Percentiles rank a stretch among this genome's conserved stretches.
Evolutionary conservation across 2,329 filamentous ascomycete genomes (phyloP).

Genomic region (Sarocladium brachiariae): DNA sequence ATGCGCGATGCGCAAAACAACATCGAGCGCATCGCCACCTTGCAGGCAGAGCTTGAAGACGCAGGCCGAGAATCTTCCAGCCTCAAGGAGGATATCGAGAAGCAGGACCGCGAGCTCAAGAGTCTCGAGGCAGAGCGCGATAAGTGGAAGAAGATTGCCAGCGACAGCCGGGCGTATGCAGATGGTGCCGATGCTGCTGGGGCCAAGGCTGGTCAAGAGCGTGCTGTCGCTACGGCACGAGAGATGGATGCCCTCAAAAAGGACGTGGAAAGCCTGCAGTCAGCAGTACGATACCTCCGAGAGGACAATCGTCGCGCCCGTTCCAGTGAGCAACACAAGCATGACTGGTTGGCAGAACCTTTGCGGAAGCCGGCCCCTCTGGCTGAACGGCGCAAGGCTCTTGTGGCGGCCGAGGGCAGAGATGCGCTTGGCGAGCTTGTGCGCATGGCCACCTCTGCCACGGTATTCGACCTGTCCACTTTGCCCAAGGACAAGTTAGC

Average conservation of each 20-base stretch:
- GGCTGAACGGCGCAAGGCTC: constrained; percentile 40
- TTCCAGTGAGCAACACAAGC: constrained; percentile 44
- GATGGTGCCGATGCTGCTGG: constrained; percentile 43
- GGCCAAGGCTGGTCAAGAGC: constrained; percentile 54
- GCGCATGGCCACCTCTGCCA: constrained; percentile 48
- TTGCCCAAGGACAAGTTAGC: constrained; percentile 54
- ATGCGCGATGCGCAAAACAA: constrained; percentile 80
- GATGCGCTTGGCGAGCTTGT: constrained; percentile 60
- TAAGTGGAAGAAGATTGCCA: constrained; percentile 65
- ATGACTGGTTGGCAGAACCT: constrained; percentile 58
- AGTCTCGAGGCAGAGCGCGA: constrained; percentile 58
- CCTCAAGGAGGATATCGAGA: constrained; percentile 58
- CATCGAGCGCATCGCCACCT: constrained; percentile 58
- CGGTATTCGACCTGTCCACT: constrained; percentile 51
- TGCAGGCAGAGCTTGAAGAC: constrained; percentile 53
- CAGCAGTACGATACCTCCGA: constrained; percentile 60
- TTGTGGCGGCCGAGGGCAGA: constrained; percentile 54
- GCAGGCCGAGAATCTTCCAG: constrained; percentile 42
- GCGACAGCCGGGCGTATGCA: constrained; percentile 51
- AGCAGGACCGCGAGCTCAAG: constrained; percentile 61
- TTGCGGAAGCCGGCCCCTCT: constrained; percentile 40
- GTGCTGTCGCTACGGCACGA: constrained; percentile 61
- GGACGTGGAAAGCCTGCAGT: constrained; percentile 59
- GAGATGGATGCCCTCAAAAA: constrained; percentile 67
- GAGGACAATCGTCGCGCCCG: constrained; percentile 60